A percentile compares a stretch with the other conserved stretches of the same genome.
phyloP scores from a whole-genome alignment of 306 rosid genomes.

The Lotus japonicus region DNA sequence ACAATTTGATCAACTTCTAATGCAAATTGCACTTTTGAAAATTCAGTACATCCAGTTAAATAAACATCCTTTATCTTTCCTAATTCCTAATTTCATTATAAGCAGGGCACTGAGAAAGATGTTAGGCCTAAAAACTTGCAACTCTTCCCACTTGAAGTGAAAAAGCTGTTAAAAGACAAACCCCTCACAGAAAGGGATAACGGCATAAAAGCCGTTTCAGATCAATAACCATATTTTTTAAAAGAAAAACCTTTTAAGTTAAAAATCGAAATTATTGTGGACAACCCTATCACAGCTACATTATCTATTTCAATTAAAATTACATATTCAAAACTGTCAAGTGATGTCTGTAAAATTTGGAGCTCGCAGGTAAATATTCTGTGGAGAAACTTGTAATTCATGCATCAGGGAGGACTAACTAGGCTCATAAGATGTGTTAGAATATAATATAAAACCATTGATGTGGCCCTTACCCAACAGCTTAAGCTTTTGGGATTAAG shows the following conservation, averaged over 20 bases:
- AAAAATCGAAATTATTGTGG: not conserved
- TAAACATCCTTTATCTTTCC: not conserved
- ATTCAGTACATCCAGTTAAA: not conserved
- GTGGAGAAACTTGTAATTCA: not conserved
- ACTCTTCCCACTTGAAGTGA: not conserved
- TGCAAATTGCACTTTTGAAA: slow-evolving; percentile 1
- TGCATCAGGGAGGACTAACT: not conserved
- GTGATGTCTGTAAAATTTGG: not conserved
- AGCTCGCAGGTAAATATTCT: not conserved
- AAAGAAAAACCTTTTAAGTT: not conserved
- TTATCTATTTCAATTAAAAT: not conserved
- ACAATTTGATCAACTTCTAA: not conserved
- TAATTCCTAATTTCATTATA: not conserved
- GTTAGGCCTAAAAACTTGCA: not conserved
- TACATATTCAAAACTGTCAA: not conserved
- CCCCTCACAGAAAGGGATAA: not conserved
- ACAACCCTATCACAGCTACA: slow-evolving; percentile 9
- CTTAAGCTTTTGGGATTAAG: too few species aligned
- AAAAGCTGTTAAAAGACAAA: slow-evolving; percentile 3
- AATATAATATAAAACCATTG: too few species aligned
- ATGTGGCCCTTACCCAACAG: too few species aligned
- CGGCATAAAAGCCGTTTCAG: not conserved
- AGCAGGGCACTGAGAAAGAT: not conserved
- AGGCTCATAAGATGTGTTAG: too few species aligned
- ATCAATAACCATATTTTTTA: not conserved